Conservation (phyloP, 257 asterid genomes). For the Scutellaria galericulata region DNA sequence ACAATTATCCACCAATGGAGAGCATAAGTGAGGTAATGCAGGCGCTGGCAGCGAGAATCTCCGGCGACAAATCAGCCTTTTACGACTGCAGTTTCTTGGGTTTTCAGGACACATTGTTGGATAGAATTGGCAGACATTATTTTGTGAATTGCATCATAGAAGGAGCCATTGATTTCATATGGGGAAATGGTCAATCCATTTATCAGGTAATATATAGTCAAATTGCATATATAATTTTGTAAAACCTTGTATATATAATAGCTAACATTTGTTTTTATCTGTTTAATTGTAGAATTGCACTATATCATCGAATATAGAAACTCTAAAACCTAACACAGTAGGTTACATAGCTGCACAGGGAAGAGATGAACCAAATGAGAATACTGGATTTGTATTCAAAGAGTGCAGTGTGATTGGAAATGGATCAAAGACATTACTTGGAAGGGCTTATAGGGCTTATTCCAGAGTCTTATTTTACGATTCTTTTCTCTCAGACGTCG, state of each 20-base stretch:
- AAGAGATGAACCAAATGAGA: constrained; percentile 35
- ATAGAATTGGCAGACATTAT: constrained; percentile 53
- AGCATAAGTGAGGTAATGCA: constrained; percentile 18
- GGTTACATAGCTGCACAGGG: constrained; percentile 58
- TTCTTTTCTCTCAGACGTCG: constrained; percentile 24
- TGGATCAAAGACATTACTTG: constrained; percentile 49
- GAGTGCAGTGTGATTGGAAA: constrained; percentile 52
- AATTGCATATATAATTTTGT: no score
- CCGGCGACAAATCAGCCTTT: constrained; percentile 56
- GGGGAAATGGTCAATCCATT: constrained; percentile 58
- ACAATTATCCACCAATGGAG: constrained; percentile 46
- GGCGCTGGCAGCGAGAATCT: constrained; percentile 52
- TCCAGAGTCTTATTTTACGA: constrained; percentile 32
- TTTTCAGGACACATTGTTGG: constrained; percentile 61
- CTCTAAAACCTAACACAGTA: not conserved
- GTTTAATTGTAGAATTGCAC: constrained; percentile 39
- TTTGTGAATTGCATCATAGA: constrained; percentile 51
- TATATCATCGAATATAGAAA: constrained; percentile 38
- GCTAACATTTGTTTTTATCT: not conserved
- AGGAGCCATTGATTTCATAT: constrained; percentile 64
- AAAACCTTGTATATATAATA: no score
- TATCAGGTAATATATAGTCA: constrained; percentile 47
- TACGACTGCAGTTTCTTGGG: constrained; percentile 50
- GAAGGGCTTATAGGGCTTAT: constrained; percentile 49
- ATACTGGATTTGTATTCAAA: constrained; percentile 60